Evolutionary conservation across 2,329 filamentous ascomycete species (phyloP).

Genomic region (Colletotrichum chlorophyti): DNA sequence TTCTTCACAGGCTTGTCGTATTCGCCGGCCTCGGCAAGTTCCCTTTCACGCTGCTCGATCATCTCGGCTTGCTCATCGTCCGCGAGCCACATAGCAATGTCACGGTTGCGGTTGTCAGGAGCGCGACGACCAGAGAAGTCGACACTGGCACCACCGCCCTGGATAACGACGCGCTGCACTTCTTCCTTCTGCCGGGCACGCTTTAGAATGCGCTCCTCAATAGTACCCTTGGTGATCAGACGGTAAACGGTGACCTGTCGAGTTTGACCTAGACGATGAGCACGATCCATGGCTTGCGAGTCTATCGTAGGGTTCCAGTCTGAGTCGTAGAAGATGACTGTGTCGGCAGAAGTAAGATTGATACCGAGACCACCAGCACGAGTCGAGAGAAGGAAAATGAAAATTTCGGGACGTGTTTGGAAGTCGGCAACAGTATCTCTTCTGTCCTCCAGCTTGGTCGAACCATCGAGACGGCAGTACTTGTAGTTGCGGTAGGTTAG

Average conservation of each 20-base stretch:
- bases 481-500: slow-evolving; percentile 99
- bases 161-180: slow-evolving; percentile 96
- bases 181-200: slow-evolving; percentile 98
- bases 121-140: slow-evolving; percentile 94
- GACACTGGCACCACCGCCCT: slow-evolving; percentile 86
- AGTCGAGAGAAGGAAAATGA: slow-evolving; percentile 95
- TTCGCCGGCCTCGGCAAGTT: slow-evolving; percentile 78
- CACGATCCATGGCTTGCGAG: slow-evolving; percentile 98
- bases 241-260: slow-evolving; percentile 96
- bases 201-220: slow-evolving; percentile 97
- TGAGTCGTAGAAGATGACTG: slow-evolving; percentile 99
- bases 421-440: slow-evolving; percentile 97
- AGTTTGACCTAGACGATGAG: slow-evolving; percentile 95
- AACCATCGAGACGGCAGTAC: slow-evolving; percentile 95
- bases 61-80: slow-evolving; percentile 96
- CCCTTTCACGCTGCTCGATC: slow-evolving; percentile 91
- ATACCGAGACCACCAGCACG: slow-evolving; percentile 97
- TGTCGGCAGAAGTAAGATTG: slow-evolving; percentile 95
- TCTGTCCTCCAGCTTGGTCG: slow-evolving; percentile 95
- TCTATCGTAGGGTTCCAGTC: slow-evolving; percentile 99
- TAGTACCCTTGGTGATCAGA: slow-evolving; percentile 94
- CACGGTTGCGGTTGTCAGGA: slow-evolving; percentile 92
- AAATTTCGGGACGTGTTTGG: slow-evolving; percentile 92
- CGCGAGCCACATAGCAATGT: slow-evolving; percentile 98
- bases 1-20: slow-evolving; percentile 64